Evolutionary conservation across 2,329 filamentous ascomycete species (phyloP).

Genomic region (Periconia digitata): DNA sequence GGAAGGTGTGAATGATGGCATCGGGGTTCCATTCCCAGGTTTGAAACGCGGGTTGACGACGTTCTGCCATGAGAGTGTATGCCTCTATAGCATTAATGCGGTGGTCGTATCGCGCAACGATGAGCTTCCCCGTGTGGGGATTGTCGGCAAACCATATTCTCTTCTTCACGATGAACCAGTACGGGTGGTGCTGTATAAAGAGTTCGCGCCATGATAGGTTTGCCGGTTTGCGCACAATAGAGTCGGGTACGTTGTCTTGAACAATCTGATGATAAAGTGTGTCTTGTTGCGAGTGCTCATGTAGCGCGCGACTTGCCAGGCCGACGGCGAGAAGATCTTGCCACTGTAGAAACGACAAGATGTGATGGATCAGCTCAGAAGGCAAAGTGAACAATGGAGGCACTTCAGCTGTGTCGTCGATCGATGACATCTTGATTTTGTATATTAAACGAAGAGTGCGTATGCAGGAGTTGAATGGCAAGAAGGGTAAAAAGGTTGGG

Average conservation of each 20-base stretch:
- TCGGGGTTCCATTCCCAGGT: conserved; percentile 66
- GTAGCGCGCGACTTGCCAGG: conserved; percentile 63
- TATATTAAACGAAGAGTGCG: not conserved
- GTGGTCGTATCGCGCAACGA: conserved; percentile 76
- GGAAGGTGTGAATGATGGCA: conserved; percentile 72
- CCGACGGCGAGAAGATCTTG: conserved; percentile 63
- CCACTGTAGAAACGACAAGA: conserved; percentile 67
- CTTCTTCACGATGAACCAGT: conserved; percentile 80
- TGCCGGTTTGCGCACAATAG: conserved; percentile 43
- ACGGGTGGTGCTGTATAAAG: conserved; percentile 72
- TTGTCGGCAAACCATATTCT: conserved; percentile 86
- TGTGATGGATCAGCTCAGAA: conserved; percentile 71
- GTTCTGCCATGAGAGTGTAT: conserved; percentile 71
- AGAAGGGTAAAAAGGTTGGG: not conserved
- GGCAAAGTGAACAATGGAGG: conserved; percentile 62
- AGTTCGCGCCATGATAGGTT: conserved; percentile 71
- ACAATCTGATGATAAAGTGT: conserved; percentile 72
- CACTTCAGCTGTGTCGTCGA: conserved; percentile 10
- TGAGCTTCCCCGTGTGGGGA: conserved; percentile 70
- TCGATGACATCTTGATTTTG: conserved; percentile 1
- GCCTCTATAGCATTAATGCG: conserved; percentile 75
- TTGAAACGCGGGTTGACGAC: conserved; percentile 57
- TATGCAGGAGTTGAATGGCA: not conserved
- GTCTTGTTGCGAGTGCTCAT: conserved; percentile 63
- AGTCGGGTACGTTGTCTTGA: conserved; percentile 63